Evolutionary conservation across 805 yeast species (phyloP).

Genomic region (Yamadazyma paraphyllophila): DNA sequence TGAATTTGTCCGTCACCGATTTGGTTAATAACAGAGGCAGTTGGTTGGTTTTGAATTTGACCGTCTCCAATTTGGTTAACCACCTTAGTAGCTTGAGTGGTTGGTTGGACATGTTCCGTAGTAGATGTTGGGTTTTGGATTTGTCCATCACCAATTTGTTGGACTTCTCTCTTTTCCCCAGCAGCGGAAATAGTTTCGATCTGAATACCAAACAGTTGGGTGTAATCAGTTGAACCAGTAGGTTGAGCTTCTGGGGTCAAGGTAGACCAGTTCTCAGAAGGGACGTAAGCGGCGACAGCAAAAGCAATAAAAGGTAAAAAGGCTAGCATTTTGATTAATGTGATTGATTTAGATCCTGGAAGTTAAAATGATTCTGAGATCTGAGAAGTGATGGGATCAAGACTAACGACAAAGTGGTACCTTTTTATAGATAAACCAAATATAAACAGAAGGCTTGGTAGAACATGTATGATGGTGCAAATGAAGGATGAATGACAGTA

Average conservation of each 20-base stretch:
- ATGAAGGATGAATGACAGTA: not conserved
- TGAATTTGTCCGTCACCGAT: conserved; percentile 35
- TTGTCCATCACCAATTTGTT: too few species aligned
- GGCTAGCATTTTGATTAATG: conserved; percentile 7
- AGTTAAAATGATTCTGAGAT: not conserved
- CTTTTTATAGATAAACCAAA: not conserved
- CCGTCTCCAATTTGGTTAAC: conserved; percentile 48
- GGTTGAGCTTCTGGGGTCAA: conserved; percentile 60
- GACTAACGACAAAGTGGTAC: not conserved
- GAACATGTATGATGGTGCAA: not conserved
- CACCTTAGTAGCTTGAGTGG: conserved; percentile 22
- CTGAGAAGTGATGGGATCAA: not conserved
- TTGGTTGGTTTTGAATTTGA: conserved; percentile 31
- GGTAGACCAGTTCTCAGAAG: conserved; percentile 68
- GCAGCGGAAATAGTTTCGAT: conserved; percentile 46
- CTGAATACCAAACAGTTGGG: conserved; percentile 65
- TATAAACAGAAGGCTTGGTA: conserved; percentile 9
- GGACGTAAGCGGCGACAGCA: conserved; percentile 61
- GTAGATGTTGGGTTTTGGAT: too few species aligned
- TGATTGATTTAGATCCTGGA: too few species aligned
- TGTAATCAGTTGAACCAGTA: conserved; percentile 48
- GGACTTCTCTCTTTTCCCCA: not conserved
- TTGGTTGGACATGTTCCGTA: too few species aligned
- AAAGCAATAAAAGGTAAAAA: conserved; percentile 12
- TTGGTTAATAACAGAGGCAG: conserved; percentile 24